These are phyloP conservation scores for Byssoonygena ceratinophila DNA, from an alignment of 2,329 filamentous ascomycete species.

Conservation along the genomic window DNA sequence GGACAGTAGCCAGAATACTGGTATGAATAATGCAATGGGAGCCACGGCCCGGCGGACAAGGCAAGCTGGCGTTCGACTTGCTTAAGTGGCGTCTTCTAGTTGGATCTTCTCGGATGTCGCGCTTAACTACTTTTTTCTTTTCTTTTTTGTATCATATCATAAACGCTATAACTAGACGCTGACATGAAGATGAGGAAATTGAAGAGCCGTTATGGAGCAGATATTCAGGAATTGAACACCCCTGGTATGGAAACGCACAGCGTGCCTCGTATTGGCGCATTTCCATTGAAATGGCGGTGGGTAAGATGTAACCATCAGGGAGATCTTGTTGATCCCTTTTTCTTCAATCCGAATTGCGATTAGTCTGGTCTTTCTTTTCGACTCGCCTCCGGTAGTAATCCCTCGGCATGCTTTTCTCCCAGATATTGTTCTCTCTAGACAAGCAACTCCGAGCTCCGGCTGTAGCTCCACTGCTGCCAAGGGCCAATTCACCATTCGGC, in stretches of 20 bases:
- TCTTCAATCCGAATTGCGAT: not conserved
- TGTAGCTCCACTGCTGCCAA: slow-evolving; percentile 1
- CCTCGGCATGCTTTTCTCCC: not conserved
- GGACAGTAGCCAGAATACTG: slow-evolving; percentile 43
- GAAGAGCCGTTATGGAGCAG: too few species aligned
- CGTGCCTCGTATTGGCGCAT: not conserved
- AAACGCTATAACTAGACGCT: not conserved
- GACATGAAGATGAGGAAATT: too few species aligned
- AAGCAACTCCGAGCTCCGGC: not conserved
- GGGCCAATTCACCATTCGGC: not conserved
- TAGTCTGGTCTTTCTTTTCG: not conserved
- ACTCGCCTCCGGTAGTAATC: too few species aligned
- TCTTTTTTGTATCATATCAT: too few species aligned
- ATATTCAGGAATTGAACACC: too few species aligned
- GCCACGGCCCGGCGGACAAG: slow-evolving; percentile 50
- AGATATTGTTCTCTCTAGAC: not conserved
- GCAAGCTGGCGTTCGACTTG: slow-evolving; percentile 52
- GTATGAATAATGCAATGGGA: slow-evolving; percentile 50
- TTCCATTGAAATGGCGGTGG: not conserved
- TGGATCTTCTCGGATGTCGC: not conserved
- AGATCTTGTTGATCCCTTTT: too few species aligned
- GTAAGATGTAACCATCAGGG: too few species aligned
- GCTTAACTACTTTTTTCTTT: too few species aligned
- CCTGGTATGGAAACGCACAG: not conserved
- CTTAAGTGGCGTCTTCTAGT: not conserved